A percentile compares a stretch with the other conserved stretches of the same genome.
These are phyloP conservation scores for Typha latifolia DNA, from an alignment of 176 grass and related monocot species.

Conservation along the genomic window DNA sequence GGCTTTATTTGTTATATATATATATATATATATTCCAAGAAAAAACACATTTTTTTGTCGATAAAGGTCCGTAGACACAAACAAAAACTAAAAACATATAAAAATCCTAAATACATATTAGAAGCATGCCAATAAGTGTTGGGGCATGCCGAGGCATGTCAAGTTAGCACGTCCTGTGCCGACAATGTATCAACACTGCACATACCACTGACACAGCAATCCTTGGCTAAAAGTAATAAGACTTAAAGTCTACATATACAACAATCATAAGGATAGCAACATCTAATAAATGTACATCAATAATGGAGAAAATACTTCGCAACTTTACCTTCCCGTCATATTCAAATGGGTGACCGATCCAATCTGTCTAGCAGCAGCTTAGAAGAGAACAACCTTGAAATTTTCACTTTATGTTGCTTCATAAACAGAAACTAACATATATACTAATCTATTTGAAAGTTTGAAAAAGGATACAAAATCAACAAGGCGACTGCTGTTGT, in stretches of 20 bases:
- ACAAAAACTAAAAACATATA: no score
- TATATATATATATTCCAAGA: no score
- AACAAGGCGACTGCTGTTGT: slow-evolving; percentile 71
- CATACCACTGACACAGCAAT: neutral
- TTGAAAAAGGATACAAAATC: slow-evolving; percentile 89
- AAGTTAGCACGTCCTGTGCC: no score
- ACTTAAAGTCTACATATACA: neutral
- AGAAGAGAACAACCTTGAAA: slow-evolving; percentile 45
- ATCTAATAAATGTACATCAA: neutral
- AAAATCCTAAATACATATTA: no score
- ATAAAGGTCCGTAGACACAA: no score
- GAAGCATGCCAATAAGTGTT: no score
- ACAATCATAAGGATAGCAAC: neutral
- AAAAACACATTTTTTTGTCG: no score
- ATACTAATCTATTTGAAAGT: neutral
- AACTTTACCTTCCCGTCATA: slow-evolving; percentile 55
- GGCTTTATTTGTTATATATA: no score
- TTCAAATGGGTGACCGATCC: slow-evolving; percentile 50
- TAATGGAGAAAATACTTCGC: neutral
- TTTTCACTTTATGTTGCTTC: neutral
- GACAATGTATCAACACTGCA: neutral
- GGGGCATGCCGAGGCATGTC: no score
- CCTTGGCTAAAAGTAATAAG: neutral
- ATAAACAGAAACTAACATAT: no score
- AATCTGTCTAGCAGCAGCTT: slow-evolving; percentile 54